Percentiles rank a stretch among this genome's conserved stretches.
Conservation (phyloP, 371 early-diverging fungal species). For the Rhizomucor pusillus region DNA sequence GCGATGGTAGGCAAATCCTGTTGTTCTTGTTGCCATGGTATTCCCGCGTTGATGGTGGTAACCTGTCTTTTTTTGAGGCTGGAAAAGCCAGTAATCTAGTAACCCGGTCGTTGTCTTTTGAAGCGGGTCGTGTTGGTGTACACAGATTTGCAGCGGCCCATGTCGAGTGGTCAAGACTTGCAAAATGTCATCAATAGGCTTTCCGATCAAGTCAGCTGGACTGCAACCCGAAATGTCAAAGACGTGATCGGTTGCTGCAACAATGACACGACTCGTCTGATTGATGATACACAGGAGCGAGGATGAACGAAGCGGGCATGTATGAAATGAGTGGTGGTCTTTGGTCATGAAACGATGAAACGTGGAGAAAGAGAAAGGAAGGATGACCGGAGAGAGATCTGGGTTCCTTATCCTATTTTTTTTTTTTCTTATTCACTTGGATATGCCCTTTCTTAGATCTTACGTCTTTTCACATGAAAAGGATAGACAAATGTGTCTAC, state of each 20-base stretch:
- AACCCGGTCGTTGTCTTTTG: constrained; percentile 8
- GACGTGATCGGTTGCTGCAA: constrained; percentile 41
- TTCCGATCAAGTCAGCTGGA: constrained; percentile 23
- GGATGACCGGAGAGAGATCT: neutral
- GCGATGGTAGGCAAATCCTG: constrained; percentile 18
- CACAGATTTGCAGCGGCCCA: constrained; percentile 21
- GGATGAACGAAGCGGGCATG: constrained; percentile 20
- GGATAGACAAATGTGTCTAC: too few relatives aligned
- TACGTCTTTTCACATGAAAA: too few relatives aligned
- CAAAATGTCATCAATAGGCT: constrained; percentile 15
- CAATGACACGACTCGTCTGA: constrained; percentile 27
- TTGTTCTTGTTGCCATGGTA: neutral
- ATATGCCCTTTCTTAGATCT: too few relatives aligned
- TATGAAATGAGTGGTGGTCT: constrained; percentile 15
- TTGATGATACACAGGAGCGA: constrained; percentile 29
- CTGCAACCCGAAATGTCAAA: constrained; percentile 29
- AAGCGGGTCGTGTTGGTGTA: constrained; percentile 32
- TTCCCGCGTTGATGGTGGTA: neutral
- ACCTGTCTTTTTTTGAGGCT: constrained; percentile 7
- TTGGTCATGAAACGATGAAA: constrained; percentile 25
- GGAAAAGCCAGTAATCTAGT: constrained; percentile 38
- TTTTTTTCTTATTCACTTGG: too few relatives aligned
- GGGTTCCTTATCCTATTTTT: too few relatives aligned
- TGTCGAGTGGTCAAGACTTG: neutral
- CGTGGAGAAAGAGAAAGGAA: constrained; percentile 3